Evolutionary conservation across 2,329 filamentous ascomycete genomes (phyloP), one percentile per base, ranked within the genome.

Genomic region (Paramyrothecium roridum): DNA sequence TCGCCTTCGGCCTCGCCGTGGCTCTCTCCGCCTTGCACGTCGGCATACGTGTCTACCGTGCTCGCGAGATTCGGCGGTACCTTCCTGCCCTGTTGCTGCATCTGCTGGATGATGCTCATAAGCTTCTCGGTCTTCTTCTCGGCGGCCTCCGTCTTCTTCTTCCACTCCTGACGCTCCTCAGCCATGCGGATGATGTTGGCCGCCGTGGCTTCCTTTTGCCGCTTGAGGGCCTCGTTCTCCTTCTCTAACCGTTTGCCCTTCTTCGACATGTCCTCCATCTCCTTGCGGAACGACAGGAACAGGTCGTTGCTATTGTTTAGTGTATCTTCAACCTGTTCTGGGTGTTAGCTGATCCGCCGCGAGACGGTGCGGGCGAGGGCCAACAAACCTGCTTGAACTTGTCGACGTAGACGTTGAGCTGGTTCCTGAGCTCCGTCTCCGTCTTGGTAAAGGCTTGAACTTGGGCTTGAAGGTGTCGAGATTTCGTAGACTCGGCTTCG

Each of bases 251-350:
- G 88, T 74, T 97, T 97, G 7, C 93, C 96, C 78, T 98, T 98
- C 78, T 97, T 97, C 1, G 93, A 96, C 93, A 98, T 98, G 68
- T 98, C 95, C 75, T 98, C 95, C 93, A 98, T 98, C 75, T 98
- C 95, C 76, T 96, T 97, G 54, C 93, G 86, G 75, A 98, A 98
- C 1, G 95, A 97, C 63, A 97, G 79, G 73, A 98, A 98, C 53
- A 98, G 80, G 70, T 98, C 95, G 77, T 98, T 98, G 74, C 91
- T 96, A 71, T 97, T 98, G 76, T 97, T 98, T 52, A 98, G 83
- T 40, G 93, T 98, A 75, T 98, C 95, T 82, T 98, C 93, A 70
- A 98, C 93, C 93, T 98, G 63, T 58, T n/a, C 60, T 57, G 58
- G 57, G 53, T 59, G 60, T 63, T 64, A 65, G 62, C 65, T 61